Conservation (phyloP, 2,329 filamentous ascomycete species). For the Didymosphaeria variabile region DNA sequence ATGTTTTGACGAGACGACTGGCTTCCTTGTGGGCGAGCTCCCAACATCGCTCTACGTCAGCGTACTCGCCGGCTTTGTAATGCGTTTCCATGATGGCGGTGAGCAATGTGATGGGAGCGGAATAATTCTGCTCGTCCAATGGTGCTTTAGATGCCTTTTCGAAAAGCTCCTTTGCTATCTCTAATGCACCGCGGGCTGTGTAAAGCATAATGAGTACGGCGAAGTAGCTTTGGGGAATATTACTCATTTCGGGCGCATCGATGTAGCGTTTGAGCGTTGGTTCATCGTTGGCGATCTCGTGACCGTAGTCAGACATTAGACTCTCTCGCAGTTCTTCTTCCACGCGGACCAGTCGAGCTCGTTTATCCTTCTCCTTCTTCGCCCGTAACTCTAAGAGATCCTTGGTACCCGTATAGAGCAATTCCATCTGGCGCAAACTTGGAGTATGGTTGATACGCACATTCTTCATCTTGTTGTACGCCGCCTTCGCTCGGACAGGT, state of each 20-base stretch:
- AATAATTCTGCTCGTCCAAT: constrained; percentile 21
- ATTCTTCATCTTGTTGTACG: constrained; percentile 57
- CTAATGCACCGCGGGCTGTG: constrained; percentile 55
- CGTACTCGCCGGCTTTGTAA: constrained; percentile 64
- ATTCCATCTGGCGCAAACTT: constrained; percentile 55
- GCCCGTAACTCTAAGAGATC: constrained; percentile 31
- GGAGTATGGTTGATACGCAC: constrained; percentile 51
- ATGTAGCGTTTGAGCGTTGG: constrained; percentile 34
- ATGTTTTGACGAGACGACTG: constrained; percentile 50
- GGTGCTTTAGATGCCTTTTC: constrained; percentile 23
- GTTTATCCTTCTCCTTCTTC: constrained; percentile 22
- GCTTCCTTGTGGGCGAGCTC: constrained; percentile 65
- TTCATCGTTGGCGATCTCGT: constrained; percentile 37
- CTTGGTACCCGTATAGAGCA: constrained; percentile 35
- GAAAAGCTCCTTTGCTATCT: constrained; percentile 48
- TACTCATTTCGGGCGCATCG: constrained; percentile 46
- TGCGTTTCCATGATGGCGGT: constrained; percentile 73
- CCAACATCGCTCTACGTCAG: constrained; percentile 74
- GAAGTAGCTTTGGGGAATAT: constrained; percentile 62
- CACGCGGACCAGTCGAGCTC: constrained; percentile 32
- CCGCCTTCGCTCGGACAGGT: constrained; percentile 58
- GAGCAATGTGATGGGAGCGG: constrained; percentile 51
- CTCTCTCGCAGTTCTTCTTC: constrained; percentile 40
- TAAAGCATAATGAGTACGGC: constrained; percentile 66
- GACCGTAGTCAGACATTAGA: constrained; percentile 38